Percentiles rank a stretch among this genome's conserved stretches.
phyloP scores from a whole-genome alignment of 257 asterid species.

The Rubia yunnanensis region DNA sequence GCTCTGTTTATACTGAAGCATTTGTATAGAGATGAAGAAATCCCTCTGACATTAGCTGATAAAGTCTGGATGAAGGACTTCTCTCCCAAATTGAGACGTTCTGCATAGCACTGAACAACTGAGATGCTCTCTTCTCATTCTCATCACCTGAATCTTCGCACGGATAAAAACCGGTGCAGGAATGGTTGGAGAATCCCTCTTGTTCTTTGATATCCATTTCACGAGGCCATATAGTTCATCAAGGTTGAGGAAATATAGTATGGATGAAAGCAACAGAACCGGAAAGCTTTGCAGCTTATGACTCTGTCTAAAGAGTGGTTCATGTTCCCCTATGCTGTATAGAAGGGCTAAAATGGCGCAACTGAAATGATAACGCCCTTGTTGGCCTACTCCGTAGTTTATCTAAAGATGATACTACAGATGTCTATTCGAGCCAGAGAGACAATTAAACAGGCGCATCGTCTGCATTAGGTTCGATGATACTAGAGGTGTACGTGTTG shows the following conservation, averaged over 20 bases:
- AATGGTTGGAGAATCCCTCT: not conserved
- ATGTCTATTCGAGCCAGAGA: not conserved
- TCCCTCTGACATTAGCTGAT: no score
- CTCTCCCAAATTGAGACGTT: conserved; percentile 35
- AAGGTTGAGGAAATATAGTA: not conserved
- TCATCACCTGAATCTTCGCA: not conserved
- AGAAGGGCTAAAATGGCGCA: not conserved
- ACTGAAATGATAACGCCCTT: not conserved
- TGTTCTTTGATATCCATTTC: not conserved
- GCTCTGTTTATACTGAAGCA: no score
- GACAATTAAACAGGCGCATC: not conserved
- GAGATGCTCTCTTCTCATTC: not conserved
- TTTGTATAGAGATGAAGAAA: no score
- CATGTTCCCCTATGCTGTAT: not conserved
- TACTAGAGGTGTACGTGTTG: no score
- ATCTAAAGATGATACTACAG: no score
- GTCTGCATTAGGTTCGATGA: not conserved
- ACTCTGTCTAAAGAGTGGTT: not conserved
- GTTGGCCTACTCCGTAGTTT: not conserved
- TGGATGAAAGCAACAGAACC: not conserved
- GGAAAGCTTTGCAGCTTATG: not conserved
- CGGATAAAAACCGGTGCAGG: not conserved
- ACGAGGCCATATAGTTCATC: not conserved
- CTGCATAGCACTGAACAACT: not conserved
- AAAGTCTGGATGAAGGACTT: no score